These are phyloP conservation scores for Pythium rishiriense DNA, from an alignment of 352 stramenopile genomes.

Conservation along the genomic window DNA sequence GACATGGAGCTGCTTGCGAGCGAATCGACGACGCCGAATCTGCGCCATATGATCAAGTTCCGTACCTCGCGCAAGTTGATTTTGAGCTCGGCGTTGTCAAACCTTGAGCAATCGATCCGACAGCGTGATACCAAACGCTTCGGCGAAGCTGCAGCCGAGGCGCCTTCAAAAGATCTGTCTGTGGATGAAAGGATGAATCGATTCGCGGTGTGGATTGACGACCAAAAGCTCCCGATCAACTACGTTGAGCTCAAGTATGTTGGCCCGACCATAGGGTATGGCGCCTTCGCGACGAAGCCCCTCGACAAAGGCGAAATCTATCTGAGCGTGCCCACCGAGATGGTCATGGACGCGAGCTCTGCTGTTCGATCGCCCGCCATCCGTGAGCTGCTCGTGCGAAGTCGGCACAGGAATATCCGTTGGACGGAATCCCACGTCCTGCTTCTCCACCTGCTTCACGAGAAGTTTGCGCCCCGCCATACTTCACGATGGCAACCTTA, in stretches of 20 bases:
- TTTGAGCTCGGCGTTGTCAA: constrained; percentile 29
- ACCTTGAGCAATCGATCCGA: not conserved
- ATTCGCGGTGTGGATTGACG: constrained; percentile 37
- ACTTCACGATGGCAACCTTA: constrained; percentile 82
- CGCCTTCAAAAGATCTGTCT: not conserved
- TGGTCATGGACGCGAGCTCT: constrained; percentile 72
- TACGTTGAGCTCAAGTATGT: constrained; percentile 60
- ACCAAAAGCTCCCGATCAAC: constrained; percentile 39
- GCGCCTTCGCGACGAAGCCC: constrained; percentile 56
- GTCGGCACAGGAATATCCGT: not conserved
- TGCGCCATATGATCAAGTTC: constrained; percentile 40
- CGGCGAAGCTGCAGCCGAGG: not conserved
- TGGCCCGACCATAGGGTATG: constrained; percentile 53
- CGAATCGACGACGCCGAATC: not conserved
- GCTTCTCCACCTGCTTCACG: constrained; percentile 80
- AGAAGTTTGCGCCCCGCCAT: constrained; percentile 62
- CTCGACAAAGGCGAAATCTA: constrained; percentile 71
- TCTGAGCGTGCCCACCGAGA: constrained; percentile 63
- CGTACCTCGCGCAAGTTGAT: constrained; percentile 57
- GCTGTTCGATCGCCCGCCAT: no score
- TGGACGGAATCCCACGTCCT: constrained; percentile 26
- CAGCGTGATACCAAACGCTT: not conserved
- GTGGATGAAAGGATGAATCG: constrained; percentile 9
- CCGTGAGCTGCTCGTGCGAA: no score
- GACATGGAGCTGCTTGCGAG: constrained; percentile 28